These are phyloP conservation scores for Rhodomyrtus tomentosa DNA, from an alignment of 345 rosid species.

Conservation along the genomic window DNA sequence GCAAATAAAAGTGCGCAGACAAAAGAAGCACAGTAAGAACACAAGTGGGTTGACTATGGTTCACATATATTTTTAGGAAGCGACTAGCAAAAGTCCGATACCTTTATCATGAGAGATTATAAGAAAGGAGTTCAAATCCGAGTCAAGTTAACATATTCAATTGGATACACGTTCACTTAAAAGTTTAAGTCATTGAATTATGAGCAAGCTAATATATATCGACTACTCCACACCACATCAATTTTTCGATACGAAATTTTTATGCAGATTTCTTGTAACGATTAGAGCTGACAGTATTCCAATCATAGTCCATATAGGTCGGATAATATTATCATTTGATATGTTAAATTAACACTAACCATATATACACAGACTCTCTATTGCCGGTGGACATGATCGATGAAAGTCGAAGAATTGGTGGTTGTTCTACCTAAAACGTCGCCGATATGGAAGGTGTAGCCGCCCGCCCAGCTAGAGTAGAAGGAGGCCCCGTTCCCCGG, in stretches of 20 bases:
- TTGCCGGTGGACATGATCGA: neutral
- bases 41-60: neutral
- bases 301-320: neutral
- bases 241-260: too few species aligned
- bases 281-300: neutral
- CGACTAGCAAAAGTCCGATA: too few species aligned
- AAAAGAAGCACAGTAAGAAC: neutral
- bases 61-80: neutral
- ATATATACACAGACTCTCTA: neutral
- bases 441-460: conserved; percentile 8
- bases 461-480: conserved; percentile 20
- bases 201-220: too few species aligned
- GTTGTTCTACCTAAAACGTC: conserved; percentile 22
- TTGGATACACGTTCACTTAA: too few species aligned
- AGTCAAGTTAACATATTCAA: too few species aligned
- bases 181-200: too few species aligned
- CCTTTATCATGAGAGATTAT: too few species aligned
- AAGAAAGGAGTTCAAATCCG: too few species aligned
- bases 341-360: neutral
- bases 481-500: conserved; percentile 1
- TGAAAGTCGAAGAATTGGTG: neutral
- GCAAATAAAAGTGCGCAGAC: too few species aligned
- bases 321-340: neutral
- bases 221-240: too few species aligned
- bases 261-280: neutral